Percentiles rank a stretch among this genome's conserved stretches.
Conservation (phyloP, 192 early-diverging fungal species). For the Mortierella hygrophila region DNA sequence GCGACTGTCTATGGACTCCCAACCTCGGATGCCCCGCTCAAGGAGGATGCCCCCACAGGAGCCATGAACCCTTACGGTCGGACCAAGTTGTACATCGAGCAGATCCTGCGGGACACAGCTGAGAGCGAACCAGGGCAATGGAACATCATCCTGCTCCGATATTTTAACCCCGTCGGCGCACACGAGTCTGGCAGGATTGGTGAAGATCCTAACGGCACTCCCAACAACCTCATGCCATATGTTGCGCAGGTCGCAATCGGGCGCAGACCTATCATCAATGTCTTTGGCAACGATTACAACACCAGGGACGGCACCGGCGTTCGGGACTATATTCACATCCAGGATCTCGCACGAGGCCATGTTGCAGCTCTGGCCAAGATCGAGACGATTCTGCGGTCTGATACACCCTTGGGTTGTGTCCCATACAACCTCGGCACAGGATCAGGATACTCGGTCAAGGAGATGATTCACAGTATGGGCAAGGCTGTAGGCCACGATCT, state of each 20-base stretch:
- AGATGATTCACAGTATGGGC: conserved; percentile 89
- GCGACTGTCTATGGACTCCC: conserved; percentile 87
- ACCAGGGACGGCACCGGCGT: conserved; percentile 95
- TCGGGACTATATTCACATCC: conserved; percentile 97
- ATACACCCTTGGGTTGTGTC: conserved; percentile 67
- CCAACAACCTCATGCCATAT: conserved; percentile 96
- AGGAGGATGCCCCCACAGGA: conserved; percentile 72
- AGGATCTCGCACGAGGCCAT: conserved; percentile 92
- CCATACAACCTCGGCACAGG: conserved; percentile 94
- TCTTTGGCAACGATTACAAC: conserved; percentile 95
- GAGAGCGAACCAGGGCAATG: conserved; percentile 57
- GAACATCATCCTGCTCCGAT: conserved; percentile 79
- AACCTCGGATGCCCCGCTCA: conserved; percentile 43
- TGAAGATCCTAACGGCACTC: conserved; percentile 88
- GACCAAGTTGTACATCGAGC: conserved; percentile 89
- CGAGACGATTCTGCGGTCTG: conserved; percentile 27
- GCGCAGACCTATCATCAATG: conserved; percentile 82
- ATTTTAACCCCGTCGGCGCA: conserved; percentile 98
- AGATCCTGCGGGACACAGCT: conserved; percentile 72
- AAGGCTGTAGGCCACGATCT: conserved; percentile 85
- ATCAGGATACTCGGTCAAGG: conserved; percentile 89
- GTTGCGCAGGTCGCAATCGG: conserved; percentile 92
- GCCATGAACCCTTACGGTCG: conserved; percentile 93
- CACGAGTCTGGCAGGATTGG: conserved; percentile 93
- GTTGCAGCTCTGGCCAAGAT: conserved; percentile 88